Evolutionary conservation across 106 monocot genomes (phyloP).

Genomic region (Allium fistulosum): DNA sequence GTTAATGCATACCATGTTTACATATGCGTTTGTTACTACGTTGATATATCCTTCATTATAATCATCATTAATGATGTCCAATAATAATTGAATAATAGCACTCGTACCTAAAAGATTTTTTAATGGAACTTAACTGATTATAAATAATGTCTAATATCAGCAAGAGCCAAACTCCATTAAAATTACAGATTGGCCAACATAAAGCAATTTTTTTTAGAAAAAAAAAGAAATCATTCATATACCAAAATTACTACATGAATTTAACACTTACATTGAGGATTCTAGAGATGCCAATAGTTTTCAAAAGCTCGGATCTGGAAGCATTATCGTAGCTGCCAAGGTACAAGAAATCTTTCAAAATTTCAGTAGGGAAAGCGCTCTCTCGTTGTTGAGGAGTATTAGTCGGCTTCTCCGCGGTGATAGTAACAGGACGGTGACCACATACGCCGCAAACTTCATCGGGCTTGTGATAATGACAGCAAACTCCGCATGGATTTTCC

Average conservation of each 20-base stretch:
- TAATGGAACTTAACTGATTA: too few relatives aligned
- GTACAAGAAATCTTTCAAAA: conserved; percentile 44
- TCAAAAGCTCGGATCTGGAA: conserved; percentile 42
- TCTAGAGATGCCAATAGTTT: conserved; percentile 42
- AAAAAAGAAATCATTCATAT: background rate
- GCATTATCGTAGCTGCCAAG: conserved; percentile 66
- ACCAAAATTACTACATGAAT: too few relatives aligned
- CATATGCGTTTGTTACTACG: too few relatives aligned
- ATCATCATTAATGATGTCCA: too few relatives aligned
- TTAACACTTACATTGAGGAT: conserved; percentile 38
- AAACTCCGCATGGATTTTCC: conserved; percentile 63
- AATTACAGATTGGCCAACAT: too few relatives aligned
- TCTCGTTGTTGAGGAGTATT: background rate
- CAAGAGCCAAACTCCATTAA: too few relatives aligned
- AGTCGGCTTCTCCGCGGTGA: conserved; percentile 9
- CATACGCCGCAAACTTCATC: conserved; percentile 65
- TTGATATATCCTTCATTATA: too few relatives aligned
- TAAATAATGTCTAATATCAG: too few relatives aligned
- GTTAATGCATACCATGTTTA: too few relatives aligned
- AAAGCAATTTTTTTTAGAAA: background rate
- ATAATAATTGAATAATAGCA: too few relatives aligned
- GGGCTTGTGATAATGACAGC: conserved; percentile 66
- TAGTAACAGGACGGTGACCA: conserved; percentile 36
- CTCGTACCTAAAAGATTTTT: too few relatives aligned
- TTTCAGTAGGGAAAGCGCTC: conserved; percentile 53